Conservation (phyloP, 345 rosid species). For the Schrenkiella parvula region DNA sequence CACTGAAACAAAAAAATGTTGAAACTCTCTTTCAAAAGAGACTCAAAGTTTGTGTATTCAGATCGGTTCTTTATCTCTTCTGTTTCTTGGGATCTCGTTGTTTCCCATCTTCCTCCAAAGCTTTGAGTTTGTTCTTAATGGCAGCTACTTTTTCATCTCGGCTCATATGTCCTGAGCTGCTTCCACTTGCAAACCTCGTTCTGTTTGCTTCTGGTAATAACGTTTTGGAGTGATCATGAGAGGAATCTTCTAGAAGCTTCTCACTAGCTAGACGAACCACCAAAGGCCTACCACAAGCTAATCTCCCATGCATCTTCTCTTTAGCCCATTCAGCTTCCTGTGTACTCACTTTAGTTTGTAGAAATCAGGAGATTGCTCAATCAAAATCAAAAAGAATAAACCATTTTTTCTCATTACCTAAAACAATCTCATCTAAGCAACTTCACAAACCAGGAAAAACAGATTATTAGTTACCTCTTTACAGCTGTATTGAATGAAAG, state of each 20-base stretch:
- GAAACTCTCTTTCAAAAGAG: background rate
- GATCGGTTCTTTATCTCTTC: constrained; percentile 33
- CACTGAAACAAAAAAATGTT: background rate
- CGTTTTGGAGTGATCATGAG: constrained; percentile 36
- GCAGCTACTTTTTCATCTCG: constrained; percentile 74
- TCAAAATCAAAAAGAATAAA: background rate
- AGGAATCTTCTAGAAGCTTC: constrained; percentile 45
- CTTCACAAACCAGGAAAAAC: background rate
- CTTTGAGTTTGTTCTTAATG: constrained; percentile 82
- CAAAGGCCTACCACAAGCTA: constrained; percentile 87
- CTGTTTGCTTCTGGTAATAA: constrained; percentile 37
- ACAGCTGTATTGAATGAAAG: constrained; percentile 67
- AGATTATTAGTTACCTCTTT: constrained; percentile 66
- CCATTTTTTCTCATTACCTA: background rate
- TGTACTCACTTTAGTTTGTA: constrained; percentile 72
- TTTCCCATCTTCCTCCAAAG: constrained; percentile 61
- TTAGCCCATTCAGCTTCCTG: constrained; percentile 95
- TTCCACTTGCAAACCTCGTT: constrained; percentile 34
- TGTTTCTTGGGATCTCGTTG: constrained; percentile 52
- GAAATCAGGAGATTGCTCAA: constrained; percentile 53
- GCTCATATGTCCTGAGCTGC: constrained; percentile 50
- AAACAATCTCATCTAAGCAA: background rate
- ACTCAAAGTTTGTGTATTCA: background rate
- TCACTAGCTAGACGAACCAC: constrained; percentile 83
- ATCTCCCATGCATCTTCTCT: constrained; percentile 91